Evolutionary conservation across 192 early-diverging fungal genomes (phyloP).

Genomic region (Lunasporangiospora selenospora): DNA sequence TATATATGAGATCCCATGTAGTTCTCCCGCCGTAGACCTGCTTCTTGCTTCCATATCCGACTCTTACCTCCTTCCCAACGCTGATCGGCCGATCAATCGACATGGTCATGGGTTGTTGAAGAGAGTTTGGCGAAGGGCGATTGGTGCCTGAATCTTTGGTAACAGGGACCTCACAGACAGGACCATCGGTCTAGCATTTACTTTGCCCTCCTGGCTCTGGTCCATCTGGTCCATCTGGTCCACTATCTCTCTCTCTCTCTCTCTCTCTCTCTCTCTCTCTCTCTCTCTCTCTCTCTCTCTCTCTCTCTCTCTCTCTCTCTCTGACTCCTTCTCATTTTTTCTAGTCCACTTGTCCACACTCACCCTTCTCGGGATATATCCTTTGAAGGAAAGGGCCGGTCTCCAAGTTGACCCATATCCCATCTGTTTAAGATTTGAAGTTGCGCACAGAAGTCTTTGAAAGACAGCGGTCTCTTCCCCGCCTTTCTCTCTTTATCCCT

Average conservation of each 20-base stretch:
- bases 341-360: background rate
- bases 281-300: background rate
- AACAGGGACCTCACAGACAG: no score
- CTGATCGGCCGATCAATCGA: conserved; percentile 1
- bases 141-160: no score
- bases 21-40: no score
- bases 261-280: background rate
- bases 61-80: background rate
- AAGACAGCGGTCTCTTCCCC: no score
- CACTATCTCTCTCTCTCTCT: background rate
- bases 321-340: background rate
- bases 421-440: background rate
- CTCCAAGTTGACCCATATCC: conserved; percentile 11
- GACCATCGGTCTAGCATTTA: conserved; percentile 1
- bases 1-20: no score
- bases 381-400: no score
- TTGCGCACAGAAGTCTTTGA: no score
- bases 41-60: background rate
- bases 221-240: background rate
- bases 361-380: no score
- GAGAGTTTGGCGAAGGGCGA: no score
- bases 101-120: no score
- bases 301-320: background rate
- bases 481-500: conserved; percentile 8
- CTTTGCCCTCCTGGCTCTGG: background rate